Percentiles rank a stretch among this genome's conserved stretches.
Evolutionary conservation across 805 yeast genomes (phyloP).

Genomic region (Groenewaldozyma salmanticensis): DNA sequence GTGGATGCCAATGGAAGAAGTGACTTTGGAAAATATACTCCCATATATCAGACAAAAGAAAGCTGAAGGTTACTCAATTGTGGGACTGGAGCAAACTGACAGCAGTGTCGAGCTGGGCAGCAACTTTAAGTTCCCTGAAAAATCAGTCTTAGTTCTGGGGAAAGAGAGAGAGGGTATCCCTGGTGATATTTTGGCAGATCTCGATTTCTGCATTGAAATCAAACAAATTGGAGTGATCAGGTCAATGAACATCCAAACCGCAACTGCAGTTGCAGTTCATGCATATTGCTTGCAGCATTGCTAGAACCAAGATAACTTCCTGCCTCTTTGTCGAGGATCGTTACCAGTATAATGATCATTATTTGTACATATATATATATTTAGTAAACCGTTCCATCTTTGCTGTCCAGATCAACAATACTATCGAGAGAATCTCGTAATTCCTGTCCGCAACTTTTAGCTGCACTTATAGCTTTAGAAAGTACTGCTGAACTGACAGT

Average conservation of each 20-base stretch:
- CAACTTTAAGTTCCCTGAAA: conserved; percentile 63
- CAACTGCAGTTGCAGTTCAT: conserved; percentile 88
- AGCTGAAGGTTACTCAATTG: conserved; percentile 70
- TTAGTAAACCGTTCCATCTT: not conserved
- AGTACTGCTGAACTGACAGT: conserved; percentile 26
- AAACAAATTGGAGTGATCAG: conserved; percentile 87
- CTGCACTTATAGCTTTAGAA: conserved; percentile 45
- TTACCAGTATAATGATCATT: not conserved
- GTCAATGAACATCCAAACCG: conserved; percentile 95
- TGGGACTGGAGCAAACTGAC: conserved; percentile 91
- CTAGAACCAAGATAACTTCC: no score
- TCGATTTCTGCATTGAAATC: conserved; percentile 83
- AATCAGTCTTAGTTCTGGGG: conserved; percentile 71
- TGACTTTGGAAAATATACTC: conserved; percentile 45
- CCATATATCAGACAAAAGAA: conserved; percentile 51
- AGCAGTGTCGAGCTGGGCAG: conserved; percentile 62
- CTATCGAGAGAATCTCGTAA: conserved; percentile 45
- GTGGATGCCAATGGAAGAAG: conserved; percentile 92
- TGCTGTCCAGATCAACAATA: conserved; percentile 3
- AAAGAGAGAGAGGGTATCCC: conserved; percentile 89
- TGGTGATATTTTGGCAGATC: conserved; percentile 67
- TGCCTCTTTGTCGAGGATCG: no score
- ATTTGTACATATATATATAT: not conserved
- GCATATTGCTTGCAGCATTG: conserved; percentile 72
- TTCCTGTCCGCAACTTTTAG: conserved; percentile 49